phyloP scores from a whole-genome alignment of 352 stramenopile genomes.

The Peronosclerospora sorghi region DNA sequence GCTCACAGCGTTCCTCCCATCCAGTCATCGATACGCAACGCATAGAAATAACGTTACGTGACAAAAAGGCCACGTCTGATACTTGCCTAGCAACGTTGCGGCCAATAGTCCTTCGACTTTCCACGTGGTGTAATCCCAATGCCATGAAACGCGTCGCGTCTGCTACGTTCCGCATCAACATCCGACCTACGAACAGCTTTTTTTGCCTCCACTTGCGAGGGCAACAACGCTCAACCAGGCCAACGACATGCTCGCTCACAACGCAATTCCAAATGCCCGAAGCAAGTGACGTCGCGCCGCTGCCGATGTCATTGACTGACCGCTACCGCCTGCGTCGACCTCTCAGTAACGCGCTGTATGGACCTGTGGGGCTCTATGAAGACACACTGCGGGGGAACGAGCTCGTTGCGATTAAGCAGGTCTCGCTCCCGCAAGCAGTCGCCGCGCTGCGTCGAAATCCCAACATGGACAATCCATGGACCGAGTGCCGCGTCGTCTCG shows the following conservation, averaged over 20 bases:
- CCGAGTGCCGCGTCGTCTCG: slow-evolving; percentile 20
- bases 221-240: no score
- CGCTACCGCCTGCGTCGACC: slow-evolving; percentile 6
- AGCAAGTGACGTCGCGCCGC: background rate
- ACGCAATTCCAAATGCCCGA: background rate
- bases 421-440: slow-evolving; percentile 20
- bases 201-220: background rate
- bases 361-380: slow-evolving; percentile 31
- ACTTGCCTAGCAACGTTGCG: no score
- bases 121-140: no score
- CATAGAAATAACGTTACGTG: no score
- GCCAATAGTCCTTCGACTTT: no score
- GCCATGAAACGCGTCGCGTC: no score
- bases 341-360: slow-evolving; percentile 29
- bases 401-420: slow-evolving; percentile 41
- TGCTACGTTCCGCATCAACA: no score
- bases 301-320: background rate
- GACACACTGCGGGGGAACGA: slow-evolving; percentile 16
- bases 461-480: slow-evolving; percentile 37
- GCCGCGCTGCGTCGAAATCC: slow-evolving; percentile 11
- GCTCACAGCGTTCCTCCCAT: no score
- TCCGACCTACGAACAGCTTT: no score
- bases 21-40: no score
- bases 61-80: no score
- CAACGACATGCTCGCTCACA: no score